Percentiles rank a stretch among this genome's conserved stretches.
Evolutionary conservation across 2,329 filamentous ascomycete genomes (phyloP).

Genomic region (Paramyrothecium sp.): DNA sequence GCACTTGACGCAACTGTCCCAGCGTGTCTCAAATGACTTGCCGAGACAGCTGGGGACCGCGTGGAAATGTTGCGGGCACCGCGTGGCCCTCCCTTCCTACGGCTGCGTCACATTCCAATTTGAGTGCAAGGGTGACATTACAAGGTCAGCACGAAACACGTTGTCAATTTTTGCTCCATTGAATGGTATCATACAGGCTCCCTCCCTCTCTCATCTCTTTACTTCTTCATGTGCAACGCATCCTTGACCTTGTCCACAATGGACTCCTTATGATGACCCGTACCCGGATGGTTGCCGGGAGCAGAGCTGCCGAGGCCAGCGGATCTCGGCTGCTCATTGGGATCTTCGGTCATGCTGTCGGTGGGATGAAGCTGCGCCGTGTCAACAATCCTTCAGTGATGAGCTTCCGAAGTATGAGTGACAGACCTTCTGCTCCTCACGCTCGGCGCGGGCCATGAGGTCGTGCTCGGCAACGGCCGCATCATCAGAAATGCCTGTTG

Average conservation of each 20-base stretch:
- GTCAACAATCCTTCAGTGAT: not conserved
- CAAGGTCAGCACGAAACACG: not conserved
- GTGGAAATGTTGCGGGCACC: too few species aligned
- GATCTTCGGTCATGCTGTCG: slow-evolving; percentile 1
- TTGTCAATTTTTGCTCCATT: not conserved
- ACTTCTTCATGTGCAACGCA: slow-evolving; percentile 20
- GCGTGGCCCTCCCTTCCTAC: too few species aligned
- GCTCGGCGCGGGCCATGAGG: slow-evolving; percentile 31
- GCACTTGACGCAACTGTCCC: too few species aligned
- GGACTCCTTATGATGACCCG: slow-evolving; percentile 8
- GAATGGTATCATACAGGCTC: not conserved
- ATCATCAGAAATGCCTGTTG: slow-evolving; percentile 24
- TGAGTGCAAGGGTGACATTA: too few species aligned
- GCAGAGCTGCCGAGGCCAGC: not conserved
- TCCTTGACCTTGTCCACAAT: slow-evolving; percentile 25
- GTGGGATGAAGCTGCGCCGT: slow-evolving; percentile 15
- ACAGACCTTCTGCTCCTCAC: slow-evolving; percentile 27
- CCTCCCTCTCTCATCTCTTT: not conserved
- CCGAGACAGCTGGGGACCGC: too few species aligned
- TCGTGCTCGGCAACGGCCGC: slow-evolving; percentile 29
- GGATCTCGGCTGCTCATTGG: slow-evolving; percentile 6
- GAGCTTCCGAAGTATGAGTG: not conserved
- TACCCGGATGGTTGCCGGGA: not conserved
- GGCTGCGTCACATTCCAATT: too few species aligned
- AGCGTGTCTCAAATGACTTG: not conserved